Evolutionary conservation across 495 filamentous ascomycete species (phyloP), one percentile per base, ranked within the genome.

Genomic region (Thozetella sp.): DNA sequence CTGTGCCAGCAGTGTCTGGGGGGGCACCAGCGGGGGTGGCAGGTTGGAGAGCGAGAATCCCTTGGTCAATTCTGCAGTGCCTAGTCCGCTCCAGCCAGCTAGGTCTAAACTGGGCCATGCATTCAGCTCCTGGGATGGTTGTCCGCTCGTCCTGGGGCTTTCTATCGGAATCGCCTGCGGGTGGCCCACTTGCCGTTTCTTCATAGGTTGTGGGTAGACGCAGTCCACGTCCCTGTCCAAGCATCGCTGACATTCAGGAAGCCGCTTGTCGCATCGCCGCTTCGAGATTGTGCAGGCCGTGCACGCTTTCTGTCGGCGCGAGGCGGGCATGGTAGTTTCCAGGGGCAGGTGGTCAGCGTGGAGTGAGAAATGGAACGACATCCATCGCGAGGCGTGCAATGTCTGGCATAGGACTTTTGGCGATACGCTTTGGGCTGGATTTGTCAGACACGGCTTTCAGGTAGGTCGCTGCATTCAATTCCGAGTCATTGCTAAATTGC

Each of bases 221-320:
- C 79, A 80, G 45, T 61, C 55, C 25, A 72, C 57, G 0, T 67
- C 70, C 59, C 63, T 72, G 11, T 68, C 68, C 19, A 67, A 20
- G 56, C 78, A 82, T 25, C 79, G 61, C 53, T 53, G 64, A 58
- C 79, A 82, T 19, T 63, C 62, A 2, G 78, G 79, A 20, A 55
- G 63, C 30, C 30, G 6, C 30, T 37, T 37, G 30, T 37, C 30
- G 30, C 30, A 37, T 15, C 30, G 6, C 15, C 30, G 30, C 30
- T 37, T 15, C 6, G 6, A 37, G 6, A 6, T 6, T 37, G 30
- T 37, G 30, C 30, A 37, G 30, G 30, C 30, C 15, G 15, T 37
- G 30, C 30, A 37, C 6, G 30, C 6, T 15, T 37, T 37, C n/a
- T n/a, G n/a, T n/a, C n/a, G n/a, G n/a, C n/a, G n/a, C n/a, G n/a